Evolutionary conservation across 2,329 filamentous ascomycete genomes (phyloP).

Genomic region (Neopestalotiopsis sp.): DNA sequence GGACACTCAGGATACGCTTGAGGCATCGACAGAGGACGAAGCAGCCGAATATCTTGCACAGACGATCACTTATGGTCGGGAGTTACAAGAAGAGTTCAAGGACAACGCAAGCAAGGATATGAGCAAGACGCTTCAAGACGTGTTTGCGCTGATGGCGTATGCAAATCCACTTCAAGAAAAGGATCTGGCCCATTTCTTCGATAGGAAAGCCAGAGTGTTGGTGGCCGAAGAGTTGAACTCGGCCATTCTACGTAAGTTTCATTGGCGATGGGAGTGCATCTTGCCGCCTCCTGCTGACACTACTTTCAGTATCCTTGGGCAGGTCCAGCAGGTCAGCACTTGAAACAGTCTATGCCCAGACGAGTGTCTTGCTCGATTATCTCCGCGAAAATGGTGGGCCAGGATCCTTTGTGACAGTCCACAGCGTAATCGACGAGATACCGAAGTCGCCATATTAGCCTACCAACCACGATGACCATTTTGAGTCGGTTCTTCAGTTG

Average conservation of each 20-base stretch:
- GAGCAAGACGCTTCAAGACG: constrained; percentile 76
- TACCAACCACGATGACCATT: constrained; percentile 1
- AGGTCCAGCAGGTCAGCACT: constrained; percentile 87
- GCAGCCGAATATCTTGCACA: constrained; percentile 62
- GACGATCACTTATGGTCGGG: constrained; percentile 80
- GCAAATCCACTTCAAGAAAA: constrained; percentile 76
- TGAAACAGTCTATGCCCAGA: constrained; percentile 86
- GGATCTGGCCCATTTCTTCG: constrained; percentile 78
- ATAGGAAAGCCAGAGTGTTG: constrained; percentile 72
- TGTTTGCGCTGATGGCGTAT: constrained; percentile 89
- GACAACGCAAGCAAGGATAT: constrained; percentile 73
- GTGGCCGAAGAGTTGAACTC: constrained; percentile 95
- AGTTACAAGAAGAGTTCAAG: constrained; percentile 77
- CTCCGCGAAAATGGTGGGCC: constrained; percentile 79
- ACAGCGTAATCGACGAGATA: constrained; percentile 54
- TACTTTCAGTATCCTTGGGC: constrained; percentile 78
- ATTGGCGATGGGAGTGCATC: constrained; percentile 7
- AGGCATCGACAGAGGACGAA: constrained; percentile 27
- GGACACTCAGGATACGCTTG: constrained; percentile 56
- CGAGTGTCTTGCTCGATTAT: constrained; percentile 82
- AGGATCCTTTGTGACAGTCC: constrained; percentile 77
- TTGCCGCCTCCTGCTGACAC: not conserved
- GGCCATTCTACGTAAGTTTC: constrained; percentile 79
- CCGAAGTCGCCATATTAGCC: constrained; percentile 41
- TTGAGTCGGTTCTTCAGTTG: not conserved